Base-by-base conservation (phyloP, 345 rosid species). In the Bruguiera parviflora region DNA sequence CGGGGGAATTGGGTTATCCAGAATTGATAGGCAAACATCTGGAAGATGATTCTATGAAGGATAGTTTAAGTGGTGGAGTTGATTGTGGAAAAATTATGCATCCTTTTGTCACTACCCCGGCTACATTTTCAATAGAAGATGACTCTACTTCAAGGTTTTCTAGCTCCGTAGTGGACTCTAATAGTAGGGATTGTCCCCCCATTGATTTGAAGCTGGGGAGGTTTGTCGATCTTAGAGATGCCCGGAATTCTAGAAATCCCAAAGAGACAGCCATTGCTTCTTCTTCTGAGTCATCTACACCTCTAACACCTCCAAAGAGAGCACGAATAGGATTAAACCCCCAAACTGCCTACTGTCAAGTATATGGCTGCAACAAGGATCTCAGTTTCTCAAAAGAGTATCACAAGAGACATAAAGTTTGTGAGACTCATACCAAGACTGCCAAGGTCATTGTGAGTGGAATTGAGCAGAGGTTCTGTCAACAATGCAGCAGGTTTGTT, bases 151-250 rank as follows among this genome's bases (percentile, higher is more conserved):
- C 83, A 27, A 85, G 77, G 76, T 59, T 73, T 70, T 81, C 87
- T 21, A 73, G 74, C 71, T 77, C 82, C 18, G 72, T 52, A 15
- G 66, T 77, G 71, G 83, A 84, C n/a, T 81, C 82, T 16, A 72
- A 73, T 18, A 69, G 75, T 55, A 71, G 72, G 27, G 88, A 78
- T 73, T 82, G 81, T 57, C 65, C 82, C 22, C 73, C 84, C 53
- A 75, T 89, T 68, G 98, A 92, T 85, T 83, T 92, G 71, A 85
- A 87, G 67, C 69, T 92, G 43, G 89, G 92, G 62, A 84, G 91
- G 69, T 79, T 87, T 78, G 72, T 61, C 64, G 86, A 85, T 75
- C 70, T 67, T 22, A 74, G 72, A 64, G 83, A 82, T 72, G 73
- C 18, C 24, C 78, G 66, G 51, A 43, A 67, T 53, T 61, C 58